Evolutionary conservation across 208 protist genomes (phyloP).

Genomic region (Leishmania arabica): DNA sequence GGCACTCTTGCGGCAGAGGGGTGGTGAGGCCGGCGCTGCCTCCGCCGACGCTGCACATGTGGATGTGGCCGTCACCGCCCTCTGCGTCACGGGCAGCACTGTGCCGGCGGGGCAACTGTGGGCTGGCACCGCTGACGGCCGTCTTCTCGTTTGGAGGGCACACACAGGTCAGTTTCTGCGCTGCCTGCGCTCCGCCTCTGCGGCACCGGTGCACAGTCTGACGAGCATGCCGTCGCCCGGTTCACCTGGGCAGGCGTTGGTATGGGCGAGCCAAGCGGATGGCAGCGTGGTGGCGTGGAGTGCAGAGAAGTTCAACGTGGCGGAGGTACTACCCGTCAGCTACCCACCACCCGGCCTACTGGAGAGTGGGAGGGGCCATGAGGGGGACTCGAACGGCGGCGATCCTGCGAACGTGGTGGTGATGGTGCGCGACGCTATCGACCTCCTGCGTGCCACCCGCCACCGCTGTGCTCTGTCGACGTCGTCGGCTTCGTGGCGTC

Average conservation of each 20-base stretch:
- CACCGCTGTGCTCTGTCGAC: background rate
- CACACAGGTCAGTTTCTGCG: constrained; percentile 32
- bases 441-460: constrained; percentile 30
- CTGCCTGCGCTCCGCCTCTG: constrained; percentile 24
- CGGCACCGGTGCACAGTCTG: constrained; percentile 27
- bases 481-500: background rate
- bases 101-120: constrained; percentile 24
- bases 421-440: constrained; percentile 30
- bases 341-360: constrained; percentile 32
- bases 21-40: background rate
- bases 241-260: constrained; percentile 1
- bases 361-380: background rate
- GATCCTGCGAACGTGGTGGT: background rate
- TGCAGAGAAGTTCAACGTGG: constrained; percentile 25
- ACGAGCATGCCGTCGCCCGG: background rate
- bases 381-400: background rate
- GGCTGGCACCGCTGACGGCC: constrained; percentile 40
- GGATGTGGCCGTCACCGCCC: constrained; percentile 13
- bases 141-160: constrained; percentile 44
- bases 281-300: constrained; percentile 51
- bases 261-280: constrained; percentile 52
- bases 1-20: background rate
- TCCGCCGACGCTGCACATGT: background rate
- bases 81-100: constrained; percentile 13
- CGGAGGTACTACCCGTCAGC: constrained; percentile 41